Conservation (phyloP, 2,329 filamentous ascomycete species). For the Fusarium lateritium region DNA sequence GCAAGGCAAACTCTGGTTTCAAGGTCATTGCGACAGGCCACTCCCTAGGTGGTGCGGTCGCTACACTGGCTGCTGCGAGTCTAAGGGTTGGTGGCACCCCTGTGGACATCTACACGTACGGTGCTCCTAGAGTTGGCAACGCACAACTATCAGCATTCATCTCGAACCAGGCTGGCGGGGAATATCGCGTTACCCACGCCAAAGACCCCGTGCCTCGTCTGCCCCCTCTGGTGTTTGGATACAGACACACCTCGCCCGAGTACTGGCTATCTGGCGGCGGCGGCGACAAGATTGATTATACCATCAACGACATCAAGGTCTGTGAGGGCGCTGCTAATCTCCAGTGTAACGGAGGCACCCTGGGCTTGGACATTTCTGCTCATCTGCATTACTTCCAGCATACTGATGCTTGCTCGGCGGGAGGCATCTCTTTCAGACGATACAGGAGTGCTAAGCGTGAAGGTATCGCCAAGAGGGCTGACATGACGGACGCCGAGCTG, state of each 20-base stretch:
- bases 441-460: slow-evolving; percentile 19
- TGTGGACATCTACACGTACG: slow-evolving; percentile 75
- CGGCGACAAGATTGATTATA: slow-evolving; percentile 54
- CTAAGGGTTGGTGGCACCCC: slow-evolving; percentile 64
- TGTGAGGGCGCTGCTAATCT: slow-evolving; percentile 65
- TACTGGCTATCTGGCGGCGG: slow-evolving; percentile 69
- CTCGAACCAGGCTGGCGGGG: slow-evolving; percentile 64
- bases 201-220: slow-evolving; percentile 78
- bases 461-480: slow-evolving; percentile 20
- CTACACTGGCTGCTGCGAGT: slow-evolving; percentile 70
- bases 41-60: slow-evolving; percentile 77
- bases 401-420: slow-evolving; percentile 58
- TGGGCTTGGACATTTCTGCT: slow-evolving; percentile 60
- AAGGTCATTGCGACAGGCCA: slow-evolving; percentile 74
- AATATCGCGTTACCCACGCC: slow-evolving; percentile 76
- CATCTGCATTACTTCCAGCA: slow-evolving; percentile 66
- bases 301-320: slow-evolving; percentile 58
- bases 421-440: slow-evolving; percentile 49
- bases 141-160: slow-evolving; percentile 67
- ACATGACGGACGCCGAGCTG: slow-evolving; percentile 55
- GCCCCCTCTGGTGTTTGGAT: slow-evolving; percentile 72
- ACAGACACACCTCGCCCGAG: slow-evolving; percentile 78
- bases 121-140: slow-evolving; percentile 76
- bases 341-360: slow-evolving; percentile 66
- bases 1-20: slow-evolving; percentile 64